Conservation (phyloP, 495 filamentous ascomycete species). For the Aspergillus carlsbadensis region DNA sequence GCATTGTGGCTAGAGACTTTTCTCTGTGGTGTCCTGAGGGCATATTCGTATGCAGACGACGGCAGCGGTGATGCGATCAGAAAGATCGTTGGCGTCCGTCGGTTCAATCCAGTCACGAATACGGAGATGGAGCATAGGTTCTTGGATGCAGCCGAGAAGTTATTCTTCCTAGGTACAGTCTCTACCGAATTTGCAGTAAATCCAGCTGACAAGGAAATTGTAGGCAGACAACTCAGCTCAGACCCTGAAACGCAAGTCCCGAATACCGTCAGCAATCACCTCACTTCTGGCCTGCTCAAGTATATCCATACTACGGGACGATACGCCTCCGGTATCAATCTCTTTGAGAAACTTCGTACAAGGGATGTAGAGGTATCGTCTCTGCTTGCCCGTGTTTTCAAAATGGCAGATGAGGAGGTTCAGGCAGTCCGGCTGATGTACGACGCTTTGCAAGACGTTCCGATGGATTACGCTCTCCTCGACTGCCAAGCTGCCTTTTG, state of each 20-base stretch:
- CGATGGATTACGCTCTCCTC: slow-evolving; percentile 94
- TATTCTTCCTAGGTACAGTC: slow-evolving; percentile 84
- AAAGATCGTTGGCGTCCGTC: slow-evolving; percentile 88
- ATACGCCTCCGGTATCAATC: slow-evolving; percentile 93
- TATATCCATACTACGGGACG: slow-evolving; percentile 96
- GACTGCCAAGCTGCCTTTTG: slow-evolving; percentile 94
- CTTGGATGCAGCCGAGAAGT: slow-evolving; percentile 86
- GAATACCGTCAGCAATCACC: slow-evolving; percentile 94
- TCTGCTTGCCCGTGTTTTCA: slow-evolving; percentile 80
- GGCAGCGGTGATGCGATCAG: slow-evolving; percentile 87
- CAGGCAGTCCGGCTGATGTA: slow-evolving; percentile 86
- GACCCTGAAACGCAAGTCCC: slow-evolving; percentile 97
- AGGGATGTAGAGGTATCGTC: slow-evolving; percentile 93
- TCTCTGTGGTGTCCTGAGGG: slow-evolving; percentile 86
- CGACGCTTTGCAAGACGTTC: slow-evolving; percentile 82
- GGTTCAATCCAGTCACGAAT: slow-evolving; percentile 96
- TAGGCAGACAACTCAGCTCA: slow-evolving; percentile 93
- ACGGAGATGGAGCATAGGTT: slow-evolving; percentile 97
- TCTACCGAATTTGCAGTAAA: neutral
- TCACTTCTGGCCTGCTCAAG: slow-evolving; percentile 86
- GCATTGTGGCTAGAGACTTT: slow-evolving; percentile 97
- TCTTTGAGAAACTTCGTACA: slow-evolving; percentile 93
- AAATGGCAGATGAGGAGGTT: slow-evolving; percentile 94
- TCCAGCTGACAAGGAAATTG: slow-evolving; percentile 23
- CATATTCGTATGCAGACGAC: slow-evolving; percentile 95